Base-by-base conservation (phyloP, 371 early-diverging fungal genomes). In the Syncephalastrum monosporum region DNA sequence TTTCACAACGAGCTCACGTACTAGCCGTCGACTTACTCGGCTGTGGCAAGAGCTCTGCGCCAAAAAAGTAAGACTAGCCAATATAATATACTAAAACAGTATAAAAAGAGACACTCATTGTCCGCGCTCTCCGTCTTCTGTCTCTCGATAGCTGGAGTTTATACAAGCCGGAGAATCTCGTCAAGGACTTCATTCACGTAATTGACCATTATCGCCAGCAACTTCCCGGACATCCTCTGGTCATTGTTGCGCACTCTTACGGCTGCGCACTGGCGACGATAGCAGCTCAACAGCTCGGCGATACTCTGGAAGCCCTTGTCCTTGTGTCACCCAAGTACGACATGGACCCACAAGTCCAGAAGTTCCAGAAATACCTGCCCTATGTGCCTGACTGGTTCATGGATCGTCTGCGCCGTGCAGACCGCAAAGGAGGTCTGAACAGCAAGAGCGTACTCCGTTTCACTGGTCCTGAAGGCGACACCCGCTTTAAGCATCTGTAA, bases 181-280 rank as follows among this genome's bases (percentile, higher is more conserved):
- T 79, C 0, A 52, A 82, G 3, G 84, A 85, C 56, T 61, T 87
- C 4, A 65, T 66, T 15, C 55, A 64, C 5, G 59, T 87, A n/a
- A 50, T 7, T 60, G 63, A n/a, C 55, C 65, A n/a, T 50, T 87
- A 14, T 52, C 61, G 10, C 10, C 38, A 33, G 10, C 14, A 70
- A 76, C 25, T 64, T 80, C 13, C 82, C 85, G 61, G 71, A 75
- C 77, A 82, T 13, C 69, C 71, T 0, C 79, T 79, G 0, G 81
- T 85, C 10, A 75, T 86, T 19, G 72, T 89, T 42, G 81, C 84
- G 1, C 88, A 87, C 57, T 88, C 88, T 1, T 89, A 86, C 67
- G 89, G 89, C 0, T 89, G 89, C 48, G 64, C 76, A 5, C 56
- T 89, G 21, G 84, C 79, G 2, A 72, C 84, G 0, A 69, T 67